Evolutionary conservation across 176 grass and related monocot genomes (phyloP), one percentile per base, ranked within the genome.

Genomic region (Eremochloa ophiuroides): DNA sequence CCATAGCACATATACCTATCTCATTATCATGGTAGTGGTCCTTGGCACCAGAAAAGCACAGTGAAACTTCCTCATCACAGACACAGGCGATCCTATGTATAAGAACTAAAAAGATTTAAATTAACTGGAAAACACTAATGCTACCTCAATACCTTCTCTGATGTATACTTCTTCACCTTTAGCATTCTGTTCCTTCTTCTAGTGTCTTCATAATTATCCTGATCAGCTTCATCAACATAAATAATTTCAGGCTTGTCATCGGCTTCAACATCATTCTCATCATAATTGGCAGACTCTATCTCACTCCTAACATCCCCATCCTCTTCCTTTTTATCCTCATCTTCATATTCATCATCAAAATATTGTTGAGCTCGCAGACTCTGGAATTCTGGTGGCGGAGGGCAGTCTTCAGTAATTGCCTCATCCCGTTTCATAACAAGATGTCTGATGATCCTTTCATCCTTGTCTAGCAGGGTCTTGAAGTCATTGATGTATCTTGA

Each of bases 371-470:
- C 76, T 53, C 80, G 84, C 44, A 95, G 56, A 10, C 79, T 69
- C 27, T 87, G 90, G 62, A 89, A 95, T 58, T 90, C 96, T 13
- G 66, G 89, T 5, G 96, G 93, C 7, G 96, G 96, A 53, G 87
- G 88, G 7, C 82, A 87, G 27, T 95, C 84, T 84, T 90, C 86
- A 16, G 93, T 95, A 74, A 94, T 87, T 15, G 93, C 93, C 66
- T 93, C 83, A 58, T 98, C 88, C 73, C 77, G 78, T 76, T 98
- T 95, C 84, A 91, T 93, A 15, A 93, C 92, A 0, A 98, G 80
- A 70, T 98, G 96, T 22, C 96, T 88, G 68, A 98, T 93, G 30
- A 98, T 89, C 83, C 91, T 84, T 61, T 95, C 96, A 48, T 98
- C 96, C 82, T 91, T 95, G 64, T 98, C 92, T 18, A 95, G 84